A percentile compares a stretch with the other conserved stretches of the same genome.
phyloP scores from a whole-genome alignment of 495 filamentous ascomycete species.

The Podospora bellae-mahoneyi region DNA sequence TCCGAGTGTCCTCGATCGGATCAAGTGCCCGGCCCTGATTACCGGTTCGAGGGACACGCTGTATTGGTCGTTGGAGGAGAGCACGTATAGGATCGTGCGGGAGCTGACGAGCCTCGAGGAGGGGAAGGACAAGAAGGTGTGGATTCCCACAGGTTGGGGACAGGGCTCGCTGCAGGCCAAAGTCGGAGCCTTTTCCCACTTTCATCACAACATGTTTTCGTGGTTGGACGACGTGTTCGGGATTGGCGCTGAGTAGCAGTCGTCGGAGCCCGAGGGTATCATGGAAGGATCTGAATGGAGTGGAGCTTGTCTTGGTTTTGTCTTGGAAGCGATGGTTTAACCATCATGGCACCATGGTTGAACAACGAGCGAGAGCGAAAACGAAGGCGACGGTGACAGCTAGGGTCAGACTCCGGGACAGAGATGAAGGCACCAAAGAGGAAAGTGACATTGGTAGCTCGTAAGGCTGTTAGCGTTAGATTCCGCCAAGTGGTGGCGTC shows the following conservation, averaged over 20 bases:
- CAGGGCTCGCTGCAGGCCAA: conserved; percentile 31
- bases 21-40: conserved; percentile 31
- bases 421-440: neutral
- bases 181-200: conserved; percentile 19
- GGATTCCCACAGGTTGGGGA: conserved; percentile 21
- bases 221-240: neutral
- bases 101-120: conserved; percentile 12
- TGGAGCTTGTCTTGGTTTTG: neutral
- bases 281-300: neutral
- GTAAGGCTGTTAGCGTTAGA: neutral
- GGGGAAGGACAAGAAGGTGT: conserved; percentile 24
- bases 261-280: neutral
- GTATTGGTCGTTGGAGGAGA: conserved; percentile 12
- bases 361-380: neutral
- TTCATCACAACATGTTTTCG: neutral
- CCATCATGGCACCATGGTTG: neutral
- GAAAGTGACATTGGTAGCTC: neutral
- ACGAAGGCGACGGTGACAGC: neutral
- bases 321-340: neutral
- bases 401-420: no score
- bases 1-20: conserved; percentile 9
- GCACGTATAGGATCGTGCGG: conserved; percentile 13
- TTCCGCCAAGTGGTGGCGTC: neutral
- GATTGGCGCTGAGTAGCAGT: neutral
- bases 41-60: conserved; percentile 24